Conservation (phyloP, 1,284 basidiomycete genomes). For the Testicularia cyperi region DNA sequence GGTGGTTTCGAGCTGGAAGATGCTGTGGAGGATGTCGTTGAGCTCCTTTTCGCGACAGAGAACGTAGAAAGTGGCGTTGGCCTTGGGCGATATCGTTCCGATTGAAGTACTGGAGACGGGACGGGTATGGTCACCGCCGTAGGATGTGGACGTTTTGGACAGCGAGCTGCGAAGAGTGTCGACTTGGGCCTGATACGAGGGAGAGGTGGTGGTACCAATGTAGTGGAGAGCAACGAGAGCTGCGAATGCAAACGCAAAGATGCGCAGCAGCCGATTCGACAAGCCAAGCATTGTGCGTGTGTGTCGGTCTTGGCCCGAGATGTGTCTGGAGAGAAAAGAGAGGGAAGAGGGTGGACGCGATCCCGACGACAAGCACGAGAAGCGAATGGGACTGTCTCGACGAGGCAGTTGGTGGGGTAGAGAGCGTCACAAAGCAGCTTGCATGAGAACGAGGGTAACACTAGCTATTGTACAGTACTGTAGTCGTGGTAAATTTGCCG, state of each 20-base stretch:
- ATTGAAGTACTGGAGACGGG: not conserved
- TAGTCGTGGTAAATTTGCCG: no score
- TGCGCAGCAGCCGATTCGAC: slow-evolving; percentile 16
- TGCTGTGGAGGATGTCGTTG: slow-evolving; percentile 43
- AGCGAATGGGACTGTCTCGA: no score
- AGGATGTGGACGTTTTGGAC: not conserved
- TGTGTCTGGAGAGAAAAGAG: no score
- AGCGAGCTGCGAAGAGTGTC: slow-evolving; percentile 7
- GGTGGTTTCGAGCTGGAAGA: slow-evolving; percentile 45
- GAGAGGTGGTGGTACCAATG: slow-evolving; percentile 13
- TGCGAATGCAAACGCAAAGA: slow-evolving; percentile 15
- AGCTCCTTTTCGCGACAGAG: slow-evolving; percentile 59
- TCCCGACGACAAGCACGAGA: no score
- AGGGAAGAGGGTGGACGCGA: no score
- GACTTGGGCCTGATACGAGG: slow-evolving; percentile 16
- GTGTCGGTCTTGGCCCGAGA: no score
- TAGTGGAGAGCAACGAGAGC: slow-evolving; percentile 26
- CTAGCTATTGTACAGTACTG: no score
- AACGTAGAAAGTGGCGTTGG: slow-evolving; percentile 59
- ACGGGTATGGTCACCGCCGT: no score
- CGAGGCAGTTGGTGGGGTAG: no score
- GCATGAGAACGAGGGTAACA: no score
- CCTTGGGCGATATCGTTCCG: slow-evolving; percentile 41
- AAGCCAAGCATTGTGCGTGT: no score
- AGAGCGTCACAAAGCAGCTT: no score